Conservation (phyloP, 805 yeast genomes). For the Ogataea trehalophila region DNA sequence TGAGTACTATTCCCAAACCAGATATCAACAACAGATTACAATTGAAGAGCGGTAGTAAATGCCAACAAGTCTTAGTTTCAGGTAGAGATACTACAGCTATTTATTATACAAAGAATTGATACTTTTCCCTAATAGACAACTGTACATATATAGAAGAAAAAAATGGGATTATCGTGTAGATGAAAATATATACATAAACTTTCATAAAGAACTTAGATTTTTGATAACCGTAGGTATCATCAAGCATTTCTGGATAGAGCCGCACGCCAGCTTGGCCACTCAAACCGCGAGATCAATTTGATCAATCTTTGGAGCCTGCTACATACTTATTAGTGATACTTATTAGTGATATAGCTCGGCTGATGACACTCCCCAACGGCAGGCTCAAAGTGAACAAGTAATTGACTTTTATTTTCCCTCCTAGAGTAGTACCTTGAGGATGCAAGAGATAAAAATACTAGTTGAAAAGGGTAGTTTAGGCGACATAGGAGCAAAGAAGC, state of each 20-base stretch:
- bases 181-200: not conserved
- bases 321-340: too few species aligned
- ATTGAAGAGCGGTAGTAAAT: conserved; percentile 30
- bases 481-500: too few species aligned
- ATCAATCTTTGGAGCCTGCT: too few species aligned
- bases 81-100: conserved; percentile 61
- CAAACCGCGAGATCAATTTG: too few species aligned
- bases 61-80: conserved; percentile 56
- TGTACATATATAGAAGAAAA: not conserved
- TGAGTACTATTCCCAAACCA: not conserved
- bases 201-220: not conserved
- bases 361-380: not conserved
- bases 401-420: not conserved
- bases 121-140: not conserved
- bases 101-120: conserved; percentile 39
- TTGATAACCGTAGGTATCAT: too few species aligned
- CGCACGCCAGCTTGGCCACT: too few species aligned
- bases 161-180: not conserved
- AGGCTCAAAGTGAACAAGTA: not conserved
- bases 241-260: too few species aligned
- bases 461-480: not conserved
- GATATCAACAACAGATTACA: conserved; percentile 42
- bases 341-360: too few species aligned
- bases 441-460: not conserved
- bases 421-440: not conserved